These are phyloP conservation scores for Aspergillus glaucus DNA, from an alignment of 2,329 filamentous ascomycete genomes.

Conservation along the genomic window DNA sequence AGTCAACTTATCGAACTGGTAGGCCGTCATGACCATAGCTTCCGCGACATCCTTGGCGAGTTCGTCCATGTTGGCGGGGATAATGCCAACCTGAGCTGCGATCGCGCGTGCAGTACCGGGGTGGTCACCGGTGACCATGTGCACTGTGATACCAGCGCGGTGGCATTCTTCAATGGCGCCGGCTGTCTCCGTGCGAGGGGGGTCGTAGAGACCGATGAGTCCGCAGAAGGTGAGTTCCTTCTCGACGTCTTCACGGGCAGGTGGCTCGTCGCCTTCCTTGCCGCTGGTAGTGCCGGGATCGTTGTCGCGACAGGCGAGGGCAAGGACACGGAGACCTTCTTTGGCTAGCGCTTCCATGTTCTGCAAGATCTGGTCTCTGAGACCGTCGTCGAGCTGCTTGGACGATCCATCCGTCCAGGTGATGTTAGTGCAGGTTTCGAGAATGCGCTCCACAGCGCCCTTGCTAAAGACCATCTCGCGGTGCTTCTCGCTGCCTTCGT, in stretches of 20 bases:
- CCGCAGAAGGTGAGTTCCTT: constrained; percentile 65
- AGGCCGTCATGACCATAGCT: constrained; percentile 66
- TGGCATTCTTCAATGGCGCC: constrained; percentile 64
- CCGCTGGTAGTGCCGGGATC: constrained; percentile 2
- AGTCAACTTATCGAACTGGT: constrained; percentile 69
- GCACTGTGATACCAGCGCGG: constrained; percentile 67
- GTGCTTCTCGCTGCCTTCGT: constrained; percentile 11
- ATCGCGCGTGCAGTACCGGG: constrained; percentile 72
- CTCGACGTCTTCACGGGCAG: constrained; percentile 57
- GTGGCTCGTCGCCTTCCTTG: constrained; percentile 14
- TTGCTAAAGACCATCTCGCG: constrained; percentile 35
- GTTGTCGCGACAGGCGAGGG: constrained; percentile 49
- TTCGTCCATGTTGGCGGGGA: constrained; percentile 56
- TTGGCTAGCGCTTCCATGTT: constrained; percentile 64
- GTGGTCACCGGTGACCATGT: constrained; percentile 82
- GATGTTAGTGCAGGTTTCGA: constrained; percentile 55
- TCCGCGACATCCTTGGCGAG: constrained; percentile 59
- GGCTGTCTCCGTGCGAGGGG: constrained; percentile 73
- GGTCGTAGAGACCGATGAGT: constrained; percentile 81
- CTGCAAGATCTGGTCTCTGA: constrained; percentile 52
- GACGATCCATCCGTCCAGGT: constrained; percentile 35
- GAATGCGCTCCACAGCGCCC: constrained; percentile 60
- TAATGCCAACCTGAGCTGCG: constrained; percentile 70
- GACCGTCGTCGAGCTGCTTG: constrained; percentile 46
- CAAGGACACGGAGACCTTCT: constrained; percentile 63